Base-by-base conservation (phyloP, 2,329 filamentous ascomycete species). In the Cyclaneusma minus region DNA sequence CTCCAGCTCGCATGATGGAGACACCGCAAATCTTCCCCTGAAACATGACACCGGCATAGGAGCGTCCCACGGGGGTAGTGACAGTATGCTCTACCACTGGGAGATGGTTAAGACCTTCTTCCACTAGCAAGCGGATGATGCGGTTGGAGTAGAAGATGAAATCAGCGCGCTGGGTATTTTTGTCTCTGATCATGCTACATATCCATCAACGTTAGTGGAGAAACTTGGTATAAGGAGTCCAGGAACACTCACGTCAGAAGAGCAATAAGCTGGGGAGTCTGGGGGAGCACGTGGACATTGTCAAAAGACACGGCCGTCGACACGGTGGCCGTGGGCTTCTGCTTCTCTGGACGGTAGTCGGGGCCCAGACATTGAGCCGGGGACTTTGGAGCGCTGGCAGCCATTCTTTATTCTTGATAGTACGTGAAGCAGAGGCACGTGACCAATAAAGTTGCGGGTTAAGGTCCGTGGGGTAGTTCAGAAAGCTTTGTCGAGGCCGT, bases 121-220 rank as follows among this genome's bases (percentile, higher is more conserved):
- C 89, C 21, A 98, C 89, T 5, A 98, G 67, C 21, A 98, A 65
- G 16, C 89, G 82, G 50, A 95, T 95, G 50, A 98, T 95, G 33
- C 89, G 74, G 56, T 98, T 98, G 22, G 85, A 93, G 60, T 95
- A 93, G 58, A 98, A 98, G 48, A 98, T 94, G 52, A 98, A 98
- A 54, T 98, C 89, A 35, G 84, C 89, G 32, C 89, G 79, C 30
- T 77, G 71, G 5, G 89, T 98, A 39, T 77, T 68, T 52, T 80
- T 81, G 53, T 93, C 84, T 42, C 89, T 78, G 48, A 98, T 95
- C 68, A 94, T 94, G 35, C 87, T 95, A 44, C 36, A 30, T 27
- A 35, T n/a, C 33, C 14, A 26, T 21, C 15, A 9, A 13, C 13
- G 11, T 22, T 25, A 30, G 20, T 19, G 22, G 26, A 21, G 13